Conservation (phyloP, 2,329 filamentous ascomycete genomes). For the Cryphonectria radicalis region DNA sequence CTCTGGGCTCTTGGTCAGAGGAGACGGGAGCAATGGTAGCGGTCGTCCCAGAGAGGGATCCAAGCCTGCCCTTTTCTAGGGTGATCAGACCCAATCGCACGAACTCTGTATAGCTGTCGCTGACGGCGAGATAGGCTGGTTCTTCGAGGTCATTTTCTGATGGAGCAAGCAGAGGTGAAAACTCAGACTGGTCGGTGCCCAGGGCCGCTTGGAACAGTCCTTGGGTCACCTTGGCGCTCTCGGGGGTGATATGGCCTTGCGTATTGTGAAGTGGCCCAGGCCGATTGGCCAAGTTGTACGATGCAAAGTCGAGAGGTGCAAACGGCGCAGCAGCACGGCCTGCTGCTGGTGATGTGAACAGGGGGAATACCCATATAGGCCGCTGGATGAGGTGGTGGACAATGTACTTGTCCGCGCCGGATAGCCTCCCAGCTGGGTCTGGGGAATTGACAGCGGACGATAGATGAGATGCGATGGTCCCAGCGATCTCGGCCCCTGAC, state of each 20-base stretch:
- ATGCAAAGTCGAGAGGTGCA: constrained; percentile 71
- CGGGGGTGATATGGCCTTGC: constrained; percentile 65
- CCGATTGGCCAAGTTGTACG: constrained; percentile 71
- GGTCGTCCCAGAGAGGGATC: constrained; percentile 41
- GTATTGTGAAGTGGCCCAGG: constrained; percentile 63
- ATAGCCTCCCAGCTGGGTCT: constrained; percentile 41
- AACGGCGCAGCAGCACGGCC: constrained; percentile 62
- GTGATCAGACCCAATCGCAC: constrained; percentile 67
- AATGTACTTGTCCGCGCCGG: constrained; percentile 53
- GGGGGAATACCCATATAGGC: constrained; percentile 73
- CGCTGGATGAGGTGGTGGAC: constrained; percentile 72
- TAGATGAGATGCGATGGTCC: constrained; percentile 71
- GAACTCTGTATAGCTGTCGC: constrained; percentile 74
- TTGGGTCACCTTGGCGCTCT: constrained; percentile 60
- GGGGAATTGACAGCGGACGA: constrained; percentile 66
- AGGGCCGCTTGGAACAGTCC: constrained; percentile 52
- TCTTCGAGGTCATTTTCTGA: constrained; percentile 46
- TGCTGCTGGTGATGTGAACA: constrained; percentile 59
- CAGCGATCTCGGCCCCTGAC: constrained; percentile 79
- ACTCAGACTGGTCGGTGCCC: constrained; percentile 59
- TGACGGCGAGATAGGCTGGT: constrained; percentile 71
- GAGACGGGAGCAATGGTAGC: constrained; percentile 39
- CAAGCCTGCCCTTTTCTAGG: constrained; percentile 53
- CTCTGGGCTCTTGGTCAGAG: constrained; percentile 28
- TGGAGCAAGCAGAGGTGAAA: constrained; percentile 49